These are phyloP conservation scores for Wallacemonas rigidus DNA, from an alignment of 208 protist genomes.

Conservation along the genomic window DNA sequence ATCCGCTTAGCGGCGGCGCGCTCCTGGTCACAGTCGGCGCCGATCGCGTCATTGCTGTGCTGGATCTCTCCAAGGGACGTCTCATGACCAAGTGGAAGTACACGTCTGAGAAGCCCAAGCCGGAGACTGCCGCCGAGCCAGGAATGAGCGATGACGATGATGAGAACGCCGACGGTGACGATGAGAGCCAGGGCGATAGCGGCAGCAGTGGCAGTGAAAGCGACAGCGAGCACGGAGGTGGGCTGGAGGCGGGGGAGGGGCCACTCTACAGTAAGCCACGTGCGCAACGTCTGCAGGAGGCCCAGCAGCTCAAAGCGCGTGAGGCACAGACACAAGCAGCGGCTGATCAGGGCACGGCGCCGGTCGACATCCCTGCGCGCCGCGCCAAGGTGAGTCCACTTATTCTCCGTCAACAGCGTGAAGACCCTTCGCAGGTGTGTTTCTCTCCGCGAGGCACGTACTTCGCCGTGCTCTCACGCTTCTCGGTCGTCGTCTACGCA, in stretches of 20 bases:
- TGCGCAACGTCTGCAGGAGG: slow-evolving; percentile 8
- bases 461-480: slow-evolving; percentile 45
- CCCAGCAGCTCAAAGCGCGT: slow-evolving; percentile 21
- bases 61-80: slow-evolving; percentile 52
- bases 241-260: background rate
- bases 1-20: slow-evolving; percentile 53
- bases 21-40: slow-evolving; percentile 57
- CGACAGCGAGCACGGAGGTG: slow-evolving; percentile 8
- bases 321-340: background rate
- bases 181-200: background rate
- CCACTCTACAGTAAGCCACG: slow-evolving; percentile 5
- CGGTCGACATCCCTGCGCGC: background rate
- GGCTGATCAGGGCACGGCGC: background rate
- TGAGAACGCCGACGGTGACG: background rate
- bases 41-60: slow-evolving; percentile 62
- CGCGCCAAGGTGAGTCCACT: background rate
- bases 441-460: slow-evolving; percentile 52
- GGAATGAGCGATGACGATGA: background rate
- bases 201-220: background rate
- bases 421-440: slow-evolving; percentile 46
- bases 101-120: slow-evolving; percentile 14
- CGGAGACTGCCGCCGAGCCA: slow-evolving; percentile 13
- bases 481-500: slow-evolving; percentile 61
- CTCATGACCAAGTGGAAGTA: slow-evolving; percentile 86
- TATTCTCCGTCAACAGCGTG: slow-evolving; percentile 17